These are phyloP conservation scores for Diaporthe helianthi DNA, from an alignment of 2,329 filamentous ascomycete genomes.

Conservation along the genomic window DNA sequence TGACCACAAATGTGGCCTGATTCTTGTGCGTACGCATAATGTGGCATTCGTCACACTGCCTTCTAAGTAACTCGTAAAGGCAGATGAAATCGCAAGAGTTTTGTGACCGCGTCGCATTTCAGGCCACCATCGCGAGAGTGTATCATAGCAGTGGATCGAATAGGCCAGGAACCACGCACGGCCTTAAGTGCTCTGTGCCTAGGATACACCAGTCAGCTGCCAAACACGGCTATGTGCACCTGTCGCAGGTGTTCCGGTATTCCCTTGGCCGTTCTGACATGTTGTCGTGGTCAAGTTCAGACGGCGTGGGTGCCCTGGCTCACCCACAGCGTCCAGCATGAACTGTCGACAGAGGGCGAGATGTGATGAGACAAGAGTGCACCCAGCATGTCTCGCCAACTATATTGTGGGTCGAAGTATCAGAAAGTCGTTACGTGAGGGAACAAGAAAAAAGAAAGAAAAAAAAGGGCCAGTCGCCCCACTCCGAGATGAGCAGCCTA, in stretches of 20 bases:
- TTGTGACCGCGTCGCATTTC: background rate
- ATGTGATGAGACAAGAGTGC: slow-evolving; percentile 14
- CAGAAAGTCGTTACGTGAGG: slow-evolving; percentile 1
- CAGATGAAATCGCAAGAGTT: background rate
- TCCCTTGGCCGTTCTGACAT: slow-evolving; percentile 4
- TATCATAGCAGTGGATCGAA: background rate
- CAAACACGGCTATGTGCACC: background rate
- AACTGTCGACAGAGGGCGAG: background rate
- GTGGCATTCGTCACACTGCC: slow-evolving; percentile 2
- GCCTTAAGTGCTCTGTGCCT: background rate
- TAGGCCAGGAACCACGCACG: background rate
- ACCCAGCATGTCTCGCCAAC: background rate
- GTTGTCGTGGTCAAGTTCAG: background rate
- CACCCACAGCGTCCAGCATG: background rate
- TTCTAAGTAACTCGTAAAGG: no score
- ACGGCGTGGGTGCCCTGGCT: background rate
- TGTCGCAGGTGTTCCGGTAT: slow-evolving; percentile 13
- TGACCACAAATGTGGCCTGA: background rate
- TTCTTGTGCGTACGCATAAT: background rate
- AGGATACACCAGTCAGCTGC: background rate
- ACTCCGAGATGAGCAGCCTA: slow-evolving; percentile 7
- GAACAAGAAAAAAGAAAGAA: background rate
- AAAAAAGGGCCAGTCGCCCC: background rate
- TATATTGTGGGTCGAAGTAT: slow-evolving; percentile 6
- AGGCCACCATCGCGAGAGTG: background rate